A percentile compares a stretch with the other conserved stretches of the same genome.
Evolutionary conservation across 345 rosid genomes (phyloP).

Genomic region (Citrus reticulata): DNA sequence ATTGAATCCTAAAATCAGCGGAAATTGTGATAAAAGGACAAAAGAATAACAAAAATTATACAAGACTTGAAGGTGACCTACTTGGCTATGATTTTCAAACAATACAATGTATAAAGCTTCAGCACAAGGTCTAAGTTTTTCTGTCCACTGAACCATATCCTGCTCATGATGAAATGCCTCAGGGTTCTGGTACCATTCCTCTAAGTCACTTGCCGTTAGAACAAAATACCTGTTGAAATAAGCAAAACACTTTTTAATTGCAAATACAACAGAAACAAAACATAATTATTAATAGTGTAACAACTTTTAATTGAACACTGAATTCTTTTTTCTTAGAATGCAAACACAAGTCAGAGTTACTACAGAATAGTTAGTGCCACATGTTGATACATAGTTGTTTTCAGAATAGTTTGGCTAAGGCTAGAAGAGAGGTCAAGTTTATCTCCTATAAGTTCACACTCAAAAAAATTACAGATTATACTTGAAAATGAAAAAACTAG

Average conservation of each 20-base stretch:
- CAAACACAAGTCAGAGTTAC: not conserved
- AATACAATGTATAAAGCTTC: constrained; percentile 96
- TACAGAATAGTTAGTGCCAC: not conserved
- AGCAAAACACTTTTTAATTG: constrained; percentile 16
- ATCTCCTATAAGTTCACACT: not conserved
- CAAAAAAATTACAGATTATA: not conserved
- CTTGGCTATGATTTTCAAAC: constrained; percentile 95
- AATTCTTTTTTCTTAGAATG: not conserved
- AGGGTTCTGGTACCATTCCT: constrained; percentile 87
- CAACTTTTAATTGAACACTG: not conserved
- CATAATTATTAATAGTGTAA: not conserved
- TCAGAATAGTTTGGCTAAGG: not conserved
- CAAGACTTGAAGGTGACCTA: constrained; percentile 40
- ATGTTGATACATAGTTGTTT: not conserved
- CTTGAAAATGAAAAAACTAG: not conserved
- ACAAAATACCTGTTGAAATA: constrained; percentile 80
- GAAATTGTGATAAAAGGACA: not conserved
- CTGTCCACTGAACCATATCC: constrained; percentile 98
- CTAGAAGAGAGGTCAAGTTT: not conserved
- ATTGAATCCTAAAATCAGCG: constrained; percentile 6
- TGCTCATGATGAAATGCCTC: constrained; percentile 99
- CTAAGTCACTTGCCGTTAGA: constrained; percentile 79
- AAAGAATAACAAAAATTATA: constrained; percentile 4
- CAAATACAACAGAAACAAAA: not conserved
- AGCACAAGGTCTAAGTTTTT: constrained; percentile 94